These are phyloP conservation scores for Suillus placidus DNA, from an alignment of 768 basidiomycete genomes.

Conservation along the genomic window DNA sequence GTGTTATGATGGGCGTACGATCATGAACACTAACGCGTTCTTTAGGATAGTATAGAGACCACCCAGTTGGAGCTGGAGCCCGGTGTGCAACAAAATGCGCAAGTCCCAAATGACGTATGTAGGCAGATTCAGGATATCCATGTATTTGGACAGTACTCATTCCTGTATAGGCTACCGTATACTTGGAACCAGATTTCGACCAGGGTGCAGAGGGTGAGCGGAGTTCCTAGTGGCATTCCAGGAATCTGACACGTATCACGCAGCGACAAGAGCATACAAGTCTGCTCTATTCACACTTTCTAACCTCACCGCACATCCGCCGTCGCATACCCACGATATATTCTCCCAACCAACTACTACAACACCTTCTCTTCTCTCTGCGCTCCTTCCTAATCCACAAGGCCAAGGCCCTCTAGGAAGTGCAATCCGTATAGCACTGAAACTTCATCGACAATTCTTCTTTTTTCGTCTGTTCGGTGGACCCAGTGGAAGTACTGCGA, in stretches of 20 bases:
- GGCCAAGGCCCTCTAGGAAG: slow-evolving; percentile 79
- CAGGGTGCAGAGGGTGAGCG: slow-evolving; percentile 55
- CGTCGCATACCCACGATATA: slow-evolving; percentile 58
- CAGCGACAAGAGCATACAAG: slow-evolving; percentile 75
- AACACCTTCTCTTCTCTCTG: slow-evolving; percentile 56
- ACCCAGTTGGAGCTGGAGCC: background rate
- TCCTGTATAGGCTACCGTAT: slow-evolving; percentile 18
- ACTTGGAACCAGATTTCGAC: slow-evolving; percentile 34
- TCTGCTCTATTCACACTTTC: slow-evolving; percentile 71
- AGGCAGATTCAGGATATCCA: background rate
- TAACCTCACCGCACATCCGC: slow-evolving; percentile 62
- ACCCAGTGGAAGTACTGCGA: slow-evolving; percentile 43
- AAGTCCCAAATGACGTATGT: slow-evolving; percentile 1
- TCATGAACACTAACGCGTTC: background rate
- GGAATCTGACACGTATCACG: slow-evolving; percentile 10
- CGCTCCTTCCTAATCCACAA: slow-evolving; percentile 70
- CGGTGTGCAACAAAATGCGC: background rate
- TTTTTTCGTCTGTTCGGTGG: slow-evolving; percentile 46
- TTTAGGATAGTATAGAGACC: background rate
- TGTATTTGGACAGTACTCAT: background rate
- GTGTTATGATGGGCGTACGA: background rate
- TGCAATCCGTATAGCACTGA: slow-evolving; percentile 65
- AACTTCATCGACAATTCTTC: slow-evolving; percentile 63
- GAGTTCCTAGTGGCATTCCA: background rate
- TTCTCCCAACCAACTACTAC: slow-evolving; percentile 38